A percentile compares a stretch with the other conserved stretches of the same genome.
Conservation (phyloP, 352 stramenopile genomes). For the Phytophthora uliginosa region DNA sequence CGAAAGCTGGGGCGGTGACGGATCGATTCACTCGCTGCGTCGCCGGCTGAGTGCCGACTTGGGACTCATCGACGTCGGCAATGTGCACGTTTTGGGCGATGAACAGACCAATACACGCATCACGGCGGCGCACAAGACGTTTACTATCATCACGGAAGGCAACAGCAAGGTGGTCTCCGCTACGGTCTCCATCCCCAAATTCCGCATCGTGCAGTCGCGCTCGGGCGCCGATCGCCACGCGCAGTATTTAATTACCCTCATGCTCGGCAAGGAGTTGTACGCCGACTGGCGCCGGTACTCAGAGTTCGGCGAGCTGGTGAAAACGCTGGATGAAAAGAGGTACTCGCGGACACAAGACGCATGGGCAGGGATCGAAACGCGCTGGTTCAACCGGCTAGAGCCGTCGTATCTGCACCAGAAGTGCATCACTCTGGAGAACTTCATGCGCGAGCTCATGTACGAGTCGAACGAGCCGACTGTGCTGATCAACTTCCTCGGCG, state of each 20-base stretch:
- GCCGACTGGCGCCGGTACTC: conserved; percentile 91
- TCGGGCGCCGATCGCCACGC: conserved; percentile 84
- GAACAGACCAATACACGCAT: conserved; percentile 88
- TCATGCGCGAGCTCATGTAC: conserved; percentile 92
- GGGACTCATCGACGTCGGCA: conserved; percentile 72
- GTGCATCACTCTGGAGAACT: conserved; percentile 90
- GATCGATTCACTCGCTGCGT: conserved; percentile 68
- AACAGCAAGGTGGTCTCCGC: conserved; percentile 85
- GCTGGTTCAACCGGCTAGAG: conserved; percentile 91
- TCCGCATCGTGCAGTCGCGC: conserved; percentile 89
- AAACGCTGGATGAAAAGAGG: conserved; percentile 73
- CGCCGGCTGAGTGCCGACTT: conserved; percentile 80
- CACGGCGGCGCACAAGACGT: conserved; percentile 89
- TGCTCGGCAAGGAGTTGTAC: conserved; percentile 89
- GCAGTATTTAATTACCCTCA: conserved; percentile 91
- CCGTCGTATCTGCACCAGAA: conserved; percentile 91
- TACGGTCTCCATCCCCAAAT: conserved; percentile 88
- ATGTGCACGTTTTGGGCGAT: conserved; percentile 83
- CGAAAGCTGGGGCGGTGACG: conserved; percentile 82
- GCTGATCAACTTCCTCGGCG: conserved; percentile 87
- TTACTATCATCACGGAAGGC: conserved; percentile 79
- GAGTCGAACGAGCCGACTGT: conserved; percentile 80
- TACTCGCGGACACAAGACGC: conserved; percentile 74
- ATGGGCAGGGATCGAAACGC: conserved; percentile 83
- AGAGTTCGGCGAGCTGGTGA: conserved; percentile 88